These are phyloP conservation scores for Talaromyces proteolyticus DNA, from an alignment of 495 filamentous ascomycete genomes.

Conservation along the genomic window DNA sequence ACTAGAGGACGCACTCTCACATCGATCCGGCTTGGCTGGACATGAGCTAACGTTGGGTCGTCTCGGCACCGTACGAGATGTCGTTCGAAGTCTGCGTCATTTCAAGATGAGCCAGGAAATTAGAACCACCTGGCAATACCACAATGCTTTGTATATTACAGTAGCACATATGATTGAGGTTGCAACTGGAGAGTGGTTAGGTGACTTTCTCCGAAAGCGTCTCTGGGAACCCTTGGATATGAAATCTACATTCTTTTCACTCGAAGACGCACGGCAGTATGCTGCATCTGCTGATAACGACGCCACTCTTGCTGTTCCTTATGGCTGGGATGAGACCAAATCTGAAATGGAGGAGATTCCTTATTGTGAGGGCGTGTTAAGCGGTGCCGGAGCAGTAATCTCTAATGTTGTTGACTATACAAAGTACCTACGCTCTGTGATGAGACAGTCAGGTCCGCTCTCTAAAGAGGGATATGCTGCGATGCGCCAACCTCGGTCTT, in stretches of 20 bases:
- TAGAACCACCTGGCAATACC: slow-evolving; percentile 40
- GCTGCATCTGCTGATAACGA: slow-evolving; percentile 3
- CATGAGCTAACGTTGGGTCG: slow-evolving; percentile 28
- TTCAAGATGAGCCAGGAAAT: slow-evolving; percentile 31
- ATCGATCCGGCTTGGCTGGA: slow-evolving; percentile 42
- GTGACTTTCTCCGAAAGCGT: slow-evolving; percentile 27
- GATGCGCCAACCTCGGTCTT: slow-evolving; percentile 21
- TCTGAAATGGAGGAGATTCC: slow-evolving; percentile 6
- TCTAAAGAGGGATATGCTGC: slow-evolving; percentile 19
- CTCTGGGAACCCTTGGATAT: slow-evolving; percentile 47
- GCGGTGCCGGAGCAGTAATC: slow-evolving; percentile 42
- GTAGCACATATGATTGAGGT: slow-evolving; percentile 30
- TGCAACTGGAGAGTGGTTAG: slow-evolving; percentile 27
- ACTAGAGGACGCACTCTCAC: slow-evolving; percentile 45
- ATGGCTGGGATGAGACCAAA: slow-evolving; percentile 14
- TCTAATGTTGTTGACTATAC: slow-evolving; percentile 43
- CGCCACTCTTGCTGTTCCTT: slow-evolving; percentile 17
- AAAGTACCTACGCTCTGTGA: slow-evolving; percentile 33
- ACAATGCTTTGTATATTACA: slow-evolving; percentile 46
- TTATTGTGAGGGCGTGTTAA: slow-evolving; percentile 13
- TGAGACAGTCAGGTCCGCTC: slow-evolving; percentile 15
- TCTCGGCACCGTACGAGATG: slow-evolving; percentile 15
- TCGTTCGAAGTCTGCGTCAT: slow-evolving; percentile 35
- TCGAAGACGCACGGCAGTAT: slow-evolving; percentile 23
- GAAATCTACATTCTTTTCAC: slow-evolving; percentile 39